These are phyloP conservation scores for Stagonosporopsis tanaceti DNA, from an alignment of 2,329 filamentous ascomycete genomes.

Conservation along the genomic window DNA sequence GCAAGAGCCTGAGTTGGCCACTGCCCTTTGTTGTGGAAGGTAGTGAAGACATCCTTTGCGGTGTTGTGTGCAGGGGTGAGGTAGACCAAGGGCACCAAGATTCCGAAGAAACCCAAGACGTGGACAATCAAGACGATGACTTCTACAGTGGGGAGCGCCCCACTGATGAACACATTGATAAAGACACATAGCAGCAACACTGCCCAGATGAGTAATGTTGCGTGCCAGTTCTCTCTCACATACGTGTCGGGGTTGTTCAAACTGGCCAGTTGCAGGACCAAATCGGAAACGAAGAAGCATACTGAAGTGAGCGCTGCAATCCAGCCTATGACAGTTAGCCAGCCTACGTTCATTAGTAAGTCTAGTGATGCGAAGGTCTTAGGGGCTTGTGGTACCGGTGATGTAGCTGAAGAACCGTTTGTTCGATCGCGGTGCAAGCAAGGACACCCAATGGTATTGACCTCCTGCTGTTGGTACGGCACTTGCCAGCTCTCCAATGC, in stretches of 20 bases:
- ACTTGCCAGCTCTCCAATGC: conserved; percentile 49
- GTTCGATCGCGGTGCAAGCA: conserved; percentile 53
- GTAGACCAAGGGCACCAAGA: conserved; percentile 54
- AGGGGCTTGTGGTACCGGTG: conserved; percentile 35
- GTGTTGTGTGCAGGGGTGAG: conserved; percentile 50
- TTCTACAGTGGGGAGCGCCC: conserved; percentile 59
- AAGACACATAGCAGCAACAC: conserved; percentile 51
- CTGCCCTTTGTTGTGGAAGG: conserved; percentile 57
- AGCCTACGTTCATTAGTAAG: conserved; percentile 44
- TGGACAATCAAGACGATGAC: conserved; percentile 59
- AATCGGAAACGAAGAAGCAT: conserved; percentile 46
- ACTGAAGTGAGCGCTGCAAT: conserved; percentile 50
- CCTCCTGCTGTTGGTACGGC: conserved; percentile 51
- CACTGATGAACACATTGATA: conserved; percentile 59
- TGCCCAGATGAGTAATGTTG: conserved; percentile 59
- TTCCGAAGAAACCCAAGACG: conserved; percentile 61
- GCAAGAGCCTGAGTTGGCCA: conserved; percentile 57
- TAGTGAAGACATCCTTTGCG: conserved; percentile 53
- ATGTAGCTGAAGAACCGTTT: conserved; percentile 57
- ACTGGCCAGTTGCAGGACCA: conserved; percentile 43
- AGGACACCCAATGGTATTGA: conserved; percentile 53
- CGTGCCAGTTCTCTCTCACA: conserved; percentile 56
- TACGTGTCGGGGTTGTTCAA: conserved; percentile 53
- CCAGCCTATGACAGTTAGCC: conserved; percentile 57
- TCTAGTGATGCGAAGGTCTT: no score